phyloP scores from a whole-genome alignment of 2,329 filamentous ascomycete genomes.

The Fonsecaea nubica region DNA sequence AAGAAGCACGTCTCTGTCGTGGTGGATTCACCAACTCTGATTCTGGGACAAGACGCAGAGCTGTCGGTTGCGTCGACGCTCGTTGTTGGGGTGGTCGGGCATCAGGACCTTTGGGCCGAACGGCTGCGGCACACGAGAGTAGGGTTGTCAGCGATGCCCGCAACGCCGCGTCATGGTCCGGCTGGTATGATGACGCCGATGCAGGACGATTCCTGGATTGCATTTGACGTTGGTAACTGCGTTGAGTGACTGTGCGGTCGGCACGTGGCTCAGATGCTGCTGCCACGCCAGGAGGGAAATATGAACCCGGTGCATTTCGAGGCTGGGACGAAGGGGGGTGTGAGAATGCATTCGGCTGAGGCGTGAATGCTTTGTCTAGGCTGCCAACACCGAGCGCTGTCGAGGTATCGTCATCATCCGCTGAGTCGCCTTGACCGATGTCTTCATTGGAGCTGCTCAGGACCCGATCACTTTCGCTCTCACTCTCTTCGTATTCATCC shows the following conservation, averaged over 20 bases:
- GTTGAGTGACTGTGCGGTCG: constrained; percentile 38
- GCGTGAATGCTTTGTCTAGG: constrained; percentile 68
- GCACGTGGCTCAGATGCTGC: constrained; percentile 18
- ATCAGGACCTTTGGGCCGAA: constrained; percentile 70
- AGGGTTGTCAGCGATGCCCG: constrained; percentile 93
- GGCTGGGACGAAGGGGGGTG: constrained; percentile 71
- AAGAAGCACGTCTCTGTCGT: constrained; percentile 38
- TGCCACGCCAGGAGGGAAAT: constrained; percentile 46
- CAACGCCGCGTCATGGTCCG: constrained; percentile 90
- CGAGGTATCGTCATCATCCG: constrained; percentile 75
- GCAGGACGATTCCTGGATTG: constrained; percentile 50
- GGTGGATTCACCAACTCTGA: constrained; percentile 54
- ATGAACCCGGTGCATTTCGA: constrained; percentile 57
- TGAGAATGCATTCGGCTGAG: constrained; percentile 90
- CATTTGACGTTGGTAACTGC: constrained; percentile 38
- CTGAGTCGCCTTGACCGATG: constrained; percentile 46
- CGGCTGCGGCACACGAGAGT: constrained; percentile 91
- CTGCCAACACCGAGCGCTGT: constrained; percentile 76
- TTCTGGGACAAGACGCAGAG: constrained; percentile 65
- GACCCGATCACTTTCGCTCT: constrained; percentile 81
- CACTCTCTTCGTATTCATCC: constrained; percentile 92
- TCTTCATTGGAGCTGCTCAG: constrained; percentile 70
- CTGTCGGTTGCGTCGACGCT: constrained; percentile 36
- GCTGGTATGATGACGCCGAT: constrained; percentile 69
- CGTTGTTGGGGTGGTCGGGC: constrained; percentile 35